These are phyloP conservation scores for Endocalyx cinctus DNA, from an alignment of 2,329 filamentous ascomycete species.

Conservation along the genomic window DNA sequence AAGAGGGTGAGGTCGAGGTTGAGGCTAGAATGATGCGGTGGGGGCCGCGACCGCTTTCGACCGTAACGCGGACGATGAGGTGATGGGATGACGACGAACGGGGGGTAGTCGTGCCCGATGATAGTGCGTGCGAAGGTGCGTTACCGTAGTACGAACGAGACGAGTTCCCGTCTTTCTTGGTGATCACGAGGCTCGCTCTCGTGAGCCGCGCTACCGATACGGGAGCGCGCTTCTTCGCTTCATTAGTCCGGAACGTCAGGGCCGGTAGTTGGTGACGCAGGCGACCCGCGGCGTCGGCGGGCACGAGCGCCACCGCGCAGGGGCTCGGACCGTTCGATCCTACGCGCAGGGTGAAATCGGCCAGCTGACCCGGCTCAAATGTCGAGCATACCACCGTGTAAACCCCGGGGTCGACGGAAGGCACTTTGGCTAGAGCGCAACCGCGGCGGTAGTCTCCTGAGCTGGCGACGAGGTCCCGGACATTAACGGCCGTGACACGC, in stretches of 20 bases:
- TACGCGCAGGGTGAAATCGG: slow-evolving; percentile 71
- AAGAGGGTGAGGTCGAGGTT: slow-evolving; percentile 34
- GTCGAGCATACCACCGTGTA: slow-evolving; percentile 92
- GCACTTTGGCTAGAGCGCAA: slow-evolving; percentile 64
- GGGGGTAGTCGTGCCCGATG: slow-evolving; percentile 21
- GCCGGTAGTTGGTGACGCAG: slow-evolving; percentile 56
- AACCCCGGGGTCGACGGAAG: slow-evolving; percentile 59
- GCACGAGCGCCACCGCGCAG: slow-evolving; percentile 55
- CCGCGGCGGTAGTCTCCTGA: slow-evolving; percentile 87
- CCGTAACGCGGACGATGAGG: slow-evolving; percentile 57
- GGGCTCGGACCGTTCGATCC: slow-evolving; percentile 58
- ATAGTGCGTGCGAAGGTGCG: slow-evolving; percentile 13
- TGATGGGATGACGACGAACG: too few relatives aligned
- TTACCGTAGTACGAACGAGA: neutral
- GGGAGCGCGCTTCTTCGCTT: slow-evolving; percentile 32
- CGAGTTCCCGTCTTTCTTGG: slow-evolving; percentile 12
- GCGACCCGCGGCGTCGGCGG: slow-evolving; percentile 70
- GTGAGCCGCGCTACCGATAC: slow-evolving; percentile 49
- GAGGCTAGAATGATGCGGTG: slow-evolving; percentile 59
- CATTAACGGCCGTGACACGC: slow-evolving; percentile 63
- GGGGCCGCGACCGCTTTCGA: slow-evolving; percentile 70
- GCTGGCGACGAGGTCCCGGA: slow-evolving; percentile 73
- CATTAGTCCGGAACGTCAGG: slow-evolving; percentile 39
- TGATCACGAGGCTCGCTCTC: slow-evolving; percentile 52
- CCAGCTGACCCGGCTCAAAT: slow-evolving; percentile 75